Evolutionary conservation across 2,329 filamentous ascomycete genomes (phyloP), one percentile per base, ranked within the genome.

Genomic region (Elsinoe arachidis): DNA sequence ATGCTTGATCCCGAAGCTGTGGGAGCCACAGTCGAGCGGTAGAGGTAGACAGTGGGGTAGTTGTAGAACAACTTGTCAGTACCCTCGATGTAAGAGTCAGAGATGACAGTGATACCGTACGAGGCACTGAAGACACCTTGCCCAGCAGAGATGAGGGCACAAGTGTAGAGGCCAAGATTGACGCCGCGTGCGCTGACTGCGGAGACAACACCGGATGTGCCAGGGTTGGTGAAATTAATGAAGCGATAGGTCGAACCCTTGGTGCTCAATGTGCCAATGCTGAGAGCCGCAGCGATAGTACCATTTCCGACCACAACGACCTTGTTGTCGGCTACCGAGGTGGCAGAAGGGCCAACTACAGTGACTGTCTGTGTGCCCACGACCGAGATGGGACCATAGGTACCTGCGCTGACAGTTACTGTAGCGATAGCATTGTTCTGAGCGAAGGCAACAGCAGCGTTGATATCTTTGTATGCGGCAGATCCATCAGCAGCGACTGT

Each of bases 401-500:
- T 76, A 10, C 76, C 76, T 0, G 74, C 69, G 4, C 72, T 68
- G 15, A 78, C 68, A 11, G 71, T 70, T 1, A 78, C 73, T 0
- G 75, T 76, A 1, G 75, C 69, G 17, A 73, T 67, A 1, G 65
- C 69, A 52, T 70, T 70, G 49, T 62, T 68, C 60, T 76, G 70
- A 1, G 76, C 76, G 33, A 73, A 74, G 3, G 69, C 65, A n/a
- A 78, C 69, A 35, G 75, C 75, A 4, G 53, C 35, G n/a, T 55
- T 55, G 53, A 55, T 55, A 23, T 55, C 53, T n/a, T 37, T 55
- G 39, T 55, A 55, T 51, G 76, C 72, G 14, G 71, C 75, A 26
- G 68, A 71, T 26, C 73, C 73, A 61, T 76, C 74, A 1, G 68
- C 58, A n/a, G 75, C 74, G 51, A 78, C 76, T 1, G 74, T 76